These are phyloP conservation scores for Globisporangium camurandrum DNA, from an alignment of 352 stramenopile species.

Conservation along the genomic window DNA sequence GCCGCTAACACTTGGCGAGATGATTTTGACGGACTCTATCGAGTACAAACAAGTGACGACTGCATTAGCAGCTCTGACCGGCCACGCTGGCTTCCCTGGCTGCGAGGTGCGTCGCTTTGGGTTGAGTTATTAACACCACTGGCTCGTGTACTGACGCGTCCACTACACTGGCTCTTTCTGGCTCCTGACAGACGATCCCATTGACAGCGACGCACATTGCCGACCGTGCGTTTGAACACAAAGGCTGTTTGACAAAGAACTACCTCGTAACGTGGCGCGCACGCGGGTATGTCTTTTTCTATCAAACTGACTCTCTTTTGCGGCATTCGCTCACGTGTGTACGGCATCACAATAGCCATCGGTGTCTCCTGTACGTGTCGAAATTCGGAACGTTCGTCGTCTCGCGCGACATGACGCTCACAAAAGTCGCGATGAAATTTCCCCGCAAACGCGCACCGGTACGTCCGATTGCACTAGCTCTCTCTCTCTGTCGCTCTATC, in stretches of 20 bases:
- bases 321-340: too few species aligned
- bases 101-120: conserved; percentile 50
- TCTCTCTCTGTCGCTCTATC: not conserved
- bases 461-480: conserved; percentile 5
- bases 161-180: too few species aligned
- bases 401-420: conserved; percentile 77
- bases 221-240: conserved; percentile 60
- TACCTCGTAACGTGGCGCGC: conserved; percentile 83
- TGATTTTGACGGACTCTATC: conserved; percentile 46
- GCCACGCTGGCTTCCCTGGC: conserved; percentile 67
- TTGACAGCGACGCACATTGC: conserved; percentile 80
- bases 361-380: conserved; percentile 70
- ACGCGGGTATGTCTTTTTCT: conserved; percentile 41
- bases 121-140: too few species aligned
- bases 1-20: conserved; percentile 54
- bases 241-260: conserved; percentile 65
- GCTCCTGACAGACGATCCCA: conserved; percentile 70
- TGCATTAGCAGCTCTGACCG: conserved; percentile 63
- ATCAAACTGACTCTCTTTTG: not conserved
- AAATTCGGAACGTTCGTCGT: conserved; percentile 70
- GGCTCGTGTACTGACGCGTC: too few species aligned
- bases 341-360: too few species aligned
- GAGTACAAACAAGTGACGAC: conserved; percentile 47
- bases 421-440: conserved; percentile 86
- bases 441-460: conserved; percentile 65